Evolutionary conservation across 768 basidiomycete genomes (phyloP).

Genomic region (Leccinum variicolor): DNA sequence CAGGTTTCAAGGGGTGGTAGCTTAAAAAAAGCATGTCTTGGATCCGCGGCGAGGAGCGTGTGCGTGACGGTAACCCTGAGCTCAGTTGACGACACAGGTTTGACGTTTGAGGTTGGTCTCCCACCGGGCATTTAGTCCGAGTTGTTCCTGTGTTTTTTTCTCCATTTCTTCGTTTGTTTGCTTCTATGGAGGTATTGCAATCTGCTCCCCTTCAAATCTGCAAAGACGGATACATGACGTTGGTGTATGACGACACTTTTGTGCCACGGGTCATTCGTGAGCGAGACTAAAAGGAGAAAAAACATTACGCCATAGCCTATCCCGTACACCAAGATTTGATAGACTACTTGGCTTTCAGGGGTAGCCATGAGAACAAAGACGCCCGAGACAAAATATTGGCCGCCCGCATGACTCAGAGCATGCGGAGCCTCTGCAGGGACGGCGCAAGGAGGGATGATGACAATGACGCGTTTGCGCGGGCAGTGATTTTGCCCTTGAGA

Average conservation of each 20-base stretch:
- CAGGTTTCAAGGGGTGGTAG: slow-evolving; percentile 78
- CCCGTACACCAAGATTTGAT: slow-evolving; percentile 48
- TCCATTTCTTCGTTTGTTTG: slow-evolving; percentile 49
- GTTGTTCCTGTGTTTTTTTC: slow-evolving; percentile 37
- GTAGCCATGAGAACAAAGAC: slow-evolving; percentile 37
- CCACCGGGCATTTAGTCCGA: slow-evolving; percentile 58
- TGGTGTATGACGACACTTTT: neutral
- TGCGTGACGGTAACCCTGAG: slow-evolving; percentile 42
- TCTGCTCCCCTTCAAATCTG: neutral
- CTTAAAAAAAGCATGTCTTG: slow-evolving; percentile 60
- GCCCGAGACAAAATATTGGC: slow-evolving; percentile 57
- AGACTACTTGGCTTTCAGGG: slow-evolving; percentile 55
- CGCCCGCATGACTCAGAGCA: slow-evolving; percentile 69
- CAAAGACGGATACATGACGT: neutral
- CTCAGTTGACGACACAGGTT: slow-evolving; percentile 56
- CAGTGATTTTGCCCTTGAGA: neutral
- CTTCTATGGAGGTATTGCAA: slow-evolving; percentile 25
- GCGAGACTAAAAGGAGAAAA: slow-evolving; percentile 24
- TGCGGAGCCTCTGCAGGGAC: slow-evolving; percentile 37
- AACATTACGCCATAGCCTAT: neutral
- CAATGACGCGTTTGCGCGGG: slow-evolving; percentile 46
- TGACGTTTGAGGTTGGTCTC: slow-evolving; percentile 57
- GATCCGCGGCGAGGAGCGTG: slow-evolving; percentile 26
- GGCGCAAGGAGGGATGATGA: slow-evolving; percentile 21
- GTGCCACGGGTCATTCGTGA: neutral